Conservation (phyloP, 805 yeast genomes). For the Lipomyces sp. region DNA sequence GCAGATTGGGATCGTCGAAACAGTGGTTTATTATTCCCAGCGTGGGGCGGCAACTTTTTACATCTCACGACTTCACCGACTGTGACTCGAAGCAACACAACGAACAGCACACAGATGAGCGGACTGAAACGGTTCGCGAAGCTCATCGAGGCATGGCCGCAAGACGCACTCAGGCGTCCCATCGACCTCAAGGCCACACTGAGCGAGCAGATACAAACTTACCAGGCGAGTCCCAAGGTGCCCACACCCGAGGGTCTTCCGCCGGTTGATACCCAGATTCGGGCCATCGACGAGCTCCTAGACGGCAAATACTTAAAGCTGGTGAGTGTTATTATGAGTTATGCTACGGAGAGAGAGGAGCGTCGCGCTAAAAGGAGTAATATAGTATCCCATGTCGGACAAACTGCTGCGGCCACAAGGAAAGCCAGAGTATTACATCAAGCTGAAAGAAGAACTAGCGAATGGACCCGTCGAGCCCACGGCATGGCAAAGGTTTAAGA, state of each 20-base stretch:
- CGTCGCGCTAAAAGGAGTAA: too few relatives aligned
- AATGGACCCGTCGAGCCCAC: constrained; percentile 21
- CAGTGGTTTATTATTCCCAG: too few relatives aligned
- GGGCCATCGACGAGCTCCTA: constrained; percentile 8
- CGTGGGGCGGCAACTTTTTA: too few relatives aligned
- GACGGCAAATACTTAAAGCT: constrained; percentile 6
- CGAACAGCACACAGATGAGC: background rate
- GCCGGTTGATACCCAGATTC: constrained; percentile 7
- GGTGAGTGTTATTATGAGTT: constrained; percentile 3
- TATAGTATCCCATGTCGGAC: constrained; percentile 29
- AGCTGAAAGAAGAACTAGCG: constrained; percentile 15
- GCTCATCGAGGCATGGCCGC: constrained; percentile 20
- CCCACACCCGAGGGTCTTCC: constrained; percentile 6
- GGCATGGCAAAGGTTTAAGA: constrained; percentile 13
- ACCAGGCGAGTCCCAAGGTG: background rate
- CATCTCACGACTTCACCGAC: too few relatives aligned
- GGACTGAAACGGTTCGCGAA: constrained; percentile 11
- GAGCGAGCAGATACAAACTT: constrained; percentile 8
- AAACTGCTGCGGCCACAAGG: constrained; percentile 28
- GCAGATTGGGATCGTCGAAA: too few relatives aligned
- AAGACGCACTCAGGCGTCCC: constrained; percentile 15
- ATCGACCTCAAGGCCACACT: constrained; percentile 9
- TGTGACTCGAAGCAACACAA: too few relatives aligned
- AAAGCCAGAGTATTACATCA: constrained; percentile 29
- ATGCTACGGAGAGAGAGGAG: background rate